A percentile compares a stretch with the other conserved stretches of the same genome.
Conservation (phyloP, 257 asterid species). For the Osmanthus fragrans region DNA sequence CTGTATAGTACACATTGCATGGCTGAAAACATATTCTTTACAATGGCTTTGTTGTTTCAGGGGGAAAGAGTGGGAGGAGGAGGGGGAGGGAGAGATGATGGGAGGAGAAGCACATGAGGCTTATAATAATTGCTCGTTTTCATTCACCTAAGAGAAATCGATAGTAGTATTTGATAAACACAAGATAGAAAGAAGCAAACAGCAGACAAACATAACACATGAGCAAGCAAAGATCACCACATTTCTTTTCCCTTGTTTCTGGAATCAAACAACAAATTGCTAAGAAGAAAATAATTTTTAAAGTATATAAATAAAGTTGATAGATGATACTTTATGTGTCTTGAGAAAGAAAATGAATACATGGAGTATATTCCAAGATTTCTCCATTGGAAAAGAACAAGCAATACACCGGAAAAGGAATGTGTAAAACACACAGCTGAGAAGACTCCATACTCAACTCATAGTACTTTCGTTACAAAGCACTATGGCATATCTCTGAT, state of each 20-base stretch:
- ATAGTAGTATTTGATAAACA: no score
- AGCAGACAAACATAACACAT: neutral
- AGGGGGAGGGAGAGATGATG: no score
- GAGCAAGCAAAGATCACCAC: no score
- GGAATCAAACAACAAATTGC: neutral
- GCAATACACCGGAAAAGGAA: no score
- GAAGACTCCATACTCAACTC: neutral
- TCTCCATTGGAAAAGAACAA: neutral
- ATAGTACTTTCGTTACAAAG: neutral
- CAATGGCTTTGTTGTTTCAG: neutral
- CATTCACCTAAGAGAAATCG: no score
- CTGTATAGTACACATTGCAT: neutral
- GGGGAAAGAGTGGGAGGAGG: neutral
- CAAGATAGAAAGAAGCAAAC: no score
- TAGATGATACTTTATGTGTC: neutral
- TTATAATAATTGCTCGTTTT: no score
- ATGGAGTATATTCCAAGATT: neutral
- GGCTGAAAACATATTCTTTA: neutral
- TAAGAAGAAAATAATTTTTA: no score
- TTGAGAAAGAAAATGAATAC: neutral
- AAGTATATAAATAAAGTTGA: neutral
- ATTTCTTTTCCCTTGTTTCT: no score
- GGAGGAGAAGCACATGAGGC: neutral
- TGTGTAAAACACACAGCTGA: no score
- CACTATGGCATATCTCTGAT: neutral